A percentile compares a stretch with the other conserved stretches of the same genome.
Conservation (phyloP, 2,329 filamentous ascomycete genomes). For the Penicillium expansum region DNA sequence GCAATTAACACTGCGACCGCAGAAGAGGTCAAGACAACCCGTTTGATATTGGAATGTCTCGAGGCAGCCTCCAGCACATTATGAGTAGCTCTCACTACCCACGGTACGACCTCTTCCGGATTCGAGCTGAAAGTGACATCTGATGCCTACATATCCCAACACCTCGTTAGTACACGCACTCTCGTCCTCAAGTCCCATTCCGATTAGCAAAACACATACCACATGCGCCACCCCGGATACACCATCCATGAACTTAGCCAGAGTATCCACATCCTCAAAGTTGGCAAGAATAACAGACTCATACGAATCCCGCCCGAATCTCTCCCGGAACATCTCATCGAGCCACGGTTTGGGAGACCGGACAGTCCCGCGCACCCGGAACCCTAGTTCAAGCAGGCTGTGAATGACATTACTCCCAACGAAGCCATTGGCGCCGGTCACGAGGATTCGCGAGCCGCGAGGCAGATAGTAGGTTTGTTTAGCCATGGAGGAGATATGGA, state of each 20-base stretch:
- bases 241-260: conserved; percentile 24
- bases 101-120: conserved; percentile 8
- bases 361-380: conserved; percentile 46
- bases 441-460: conserved; percentile 33
- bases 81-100: conserved; percentile 5
- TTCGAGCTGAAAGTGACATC: conserved; percentile 14
- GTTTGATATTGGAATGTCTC: conserved; percentile 5
- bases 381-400: conserved; percentile 42
- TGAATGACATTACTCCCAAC: conserved; percentile 43
- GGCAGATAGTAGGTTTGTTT: conserved; percentile 7
- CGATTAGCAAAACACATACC: not conserved
- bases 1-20: conserved; percentile 11
- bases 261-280: conserved; percentile 1
- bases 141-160: conserved; percentile 3
- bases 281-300: conserved; percentile 20
- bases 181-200: not conserved
- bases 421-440: conserved; percentile 48
- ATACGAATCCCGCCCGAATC: conserved; percentile 25
- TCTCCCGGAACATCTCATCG: conserved; percentile 24
- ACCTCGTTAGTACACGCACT: not conserved
- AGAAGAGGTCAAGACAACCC: conserved; percentile 22
- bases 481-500: not conserved
- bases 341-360: conserved; percentile 37
- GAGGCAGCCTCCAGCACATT: conserved; percentile 17
- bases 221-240: conserved; percentile 8